A percentile compares a stretch with the other conserved stretches of the same genome.
phyloP scores from a whole-genome alignment of 2,329 filamentous ascomycete genomes.

The Arthroderma uncinatum region DNA sequence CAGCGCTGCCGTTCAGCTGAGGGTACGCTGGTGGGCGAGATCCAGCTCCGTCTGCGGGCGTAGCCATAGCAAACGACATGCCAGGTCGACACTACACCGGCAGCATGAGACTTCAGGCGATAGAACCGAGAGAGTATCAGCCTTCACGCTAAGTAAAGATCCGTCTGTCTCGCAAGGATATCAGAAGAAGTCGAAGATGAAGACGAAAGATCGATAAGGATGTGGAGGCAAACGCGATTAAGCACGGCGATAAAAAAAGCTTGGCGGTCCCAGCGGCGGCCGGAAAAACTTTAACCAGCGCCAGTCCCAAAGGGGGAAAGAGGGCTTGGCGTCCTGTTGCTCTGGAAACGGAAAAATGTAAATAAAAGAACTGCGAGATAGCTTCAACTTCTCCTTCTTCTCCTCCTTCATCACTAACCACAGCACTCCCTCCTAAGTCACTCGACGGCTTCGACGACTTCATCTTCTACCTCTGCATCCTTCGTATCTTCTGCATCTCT shows the following conservation, averaged over 20 bases:
- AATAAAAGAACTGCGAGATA: conserved; percentile 18
- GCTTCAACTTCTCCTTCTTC: conserved; percentile 15
- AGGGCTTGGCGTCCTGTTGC: conserved; percentile 24
- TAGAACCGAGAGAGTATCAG: no score
- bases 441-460: no score
- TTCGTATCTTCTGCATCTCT: conserved; percentile 17
- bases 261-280: neutral
- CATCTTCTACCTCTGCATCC: conserved; percentile 22
- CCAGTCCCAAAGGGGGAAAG: conserved; percentile 21
- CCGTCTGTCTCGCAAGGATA: no score
- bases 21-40: neutral
- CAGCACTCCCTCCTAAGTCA: conserved; percentile 20
- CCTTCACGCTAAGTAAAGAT: no score
- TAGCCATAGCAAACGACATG: conserved; percentile 1
- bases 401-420: conserved; percentile 19
- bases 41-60: neutral
- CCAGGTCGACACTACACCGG: neutral
- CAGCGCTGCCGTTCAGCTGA: conserved; percentile 1
- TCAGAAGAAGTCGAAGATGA: no score
- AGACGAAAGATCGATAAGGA: no score
- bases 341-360: conserved; percentile 26
- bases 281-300: conserved; percentile 9
- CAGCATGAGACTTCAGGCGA: no score
- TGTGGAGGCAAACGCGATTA: neutral
- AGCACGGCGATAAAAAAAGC: neutral